Base-by-base conservation (phyloP, 2,329 filamentous ascomycete species). In the Fusarium sp. region DNA sequence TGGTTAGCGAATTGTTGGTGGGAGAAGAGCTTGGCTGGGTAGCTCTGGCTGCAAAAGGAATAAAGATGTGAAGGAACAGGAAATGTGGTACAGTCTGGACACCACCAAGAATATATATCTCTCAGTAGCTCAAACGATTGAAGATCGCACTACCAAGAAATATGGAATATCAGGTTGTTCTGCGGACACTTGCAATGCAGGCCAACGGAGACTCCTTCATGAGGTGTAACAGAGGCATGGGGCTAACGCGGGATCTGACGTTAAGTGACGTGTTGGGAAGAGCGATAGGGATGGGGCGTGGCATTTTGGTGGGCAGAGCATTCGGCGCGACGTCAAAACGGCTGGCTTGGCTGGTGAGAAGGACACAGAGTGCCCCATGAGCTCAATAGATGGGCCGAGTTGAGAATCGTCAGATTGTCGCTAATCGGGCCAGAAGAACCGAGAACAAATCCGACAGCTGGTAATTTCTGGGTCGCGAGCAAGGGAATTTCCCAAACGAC, bases 231-330 rank as follows among this genome's bases (percentile, higher is more conserved):
- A 65, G 51, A 65, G 55, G 61, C 72, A 74, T 68, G 72, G 72
- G 65, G 72, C 68, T 55, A 67, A 59, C 68, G 63, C 70, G 71
- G 59, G 72, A 72, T 75, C 71, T 74, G 73, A 67, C 69, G 69
- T 73, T 73, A 75, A 75, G 73, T 75, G 73, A 75, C 73, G 73
- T 75, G 73, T 70, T 75, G 70, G 68, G 67, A 74, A 66, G 48
- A 63, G 48, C 61, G 61, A 72, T 72, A 67, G 60, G 61, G 61
- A 71, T 73, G 70, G 64, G 72, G 72, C 58, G 64, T 74, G 71
- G 71, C 65, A 67, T 67, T 71, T 65, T 65, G 46, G 71, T 73
- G 71, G 73, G 69, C 52, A 71, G 71, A 71, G 69, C 32, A 71
- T 55, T 70, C 69, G 69, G 69, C 44, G 65, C 68, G 69, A 71